Evolutionary conservation across 352 stramenopile species (phyloP), one percentile per base, ranked within the genome.

Genomic region (Globisporangium paroecandrum): DNA sequence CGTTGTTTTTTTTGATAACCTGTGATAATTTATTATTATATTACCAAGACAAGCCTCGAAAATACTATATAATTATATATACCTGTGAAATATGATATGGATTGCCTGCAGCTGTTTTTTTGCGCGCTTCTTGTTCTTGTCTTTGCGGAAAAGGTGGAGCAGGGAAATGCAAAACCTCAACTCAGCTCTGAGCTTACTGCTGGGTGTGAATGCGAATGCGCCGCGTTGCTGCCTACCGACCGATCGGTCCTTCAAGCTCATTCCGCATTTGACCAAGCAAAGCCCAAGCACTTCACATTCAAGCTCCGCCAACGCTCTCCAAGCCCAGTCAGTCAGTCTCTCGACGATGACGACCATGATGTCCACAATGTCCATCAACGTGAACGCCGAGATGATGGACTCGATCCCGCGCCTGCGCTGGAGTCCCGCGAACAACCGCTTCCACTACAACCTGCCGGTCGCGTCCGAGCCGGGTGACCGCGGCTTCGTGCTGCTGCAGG

Each of bases 401-500:
- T 78, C 77, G 62, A 89, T 93, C 72, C 85, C 85, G 46, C 85
- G 85, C 5, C 64, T 93, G 62, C 85, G 82, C 58, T 93, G 85
- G 85, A 89, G 76, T 69, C 72, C 82, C 32, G 66, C 68, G 53
- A 89, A 89, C 76, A 87, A 93, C 71, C 85, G 85, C 56, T 93
- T 93, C 77, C 85, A 91, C 74, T 93, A 79, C 73, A 89, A 78
- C 55, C 70, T 91, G 66, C 85, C 82, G 10, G 68, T 90, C 58
- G 83, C 81, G 1, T 72, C 78, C 25, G 82, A 93, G 65, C 84
- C 84, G 0, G 84, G 84, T 64, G 68, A 66, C 2, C 64, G 80
- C 65, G 84, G 84, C 62, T 93, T 91, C 68, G 82, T 91, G 59
- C 69, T 93, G 63, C 64, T 93, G 46, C 81, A 93, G 53, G 81